Evolutionary conservation across 1,284 basidiomycete species (phyloP), one percentile per base, ranked within the genome.

Genomic region (Irpex lacteus): DNA sequence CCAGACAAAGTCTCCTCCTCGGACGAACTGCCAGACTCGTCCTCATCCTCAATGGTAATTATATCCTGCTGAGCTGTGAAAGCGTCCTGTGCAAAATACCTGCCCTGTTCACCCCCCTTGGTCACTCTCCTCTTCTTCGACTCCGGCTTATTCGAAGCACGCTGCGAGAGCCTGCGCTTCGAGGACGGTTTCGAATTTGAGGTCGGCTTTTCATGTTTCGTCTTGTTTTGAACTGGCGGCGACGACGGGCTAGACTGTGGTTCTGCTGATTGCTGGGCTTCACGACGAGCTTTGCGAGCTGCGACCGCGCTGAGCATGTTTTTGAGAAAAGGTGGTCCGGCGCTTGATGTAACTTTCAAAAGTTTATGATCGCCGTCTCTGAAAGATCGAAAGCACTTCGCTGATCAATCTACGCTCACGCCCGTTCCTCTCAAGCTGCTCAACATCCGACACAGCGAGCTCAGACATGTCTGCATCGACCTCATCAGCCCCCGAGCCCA

Each of bases 221-320:
- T 55, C 36, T 36, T 60, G 37, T 52, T 19, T 15, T 26, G 57
- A 40, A 44, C 47, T 36, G 26, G 19, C 26, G 26, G 11, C 11
- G 66, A 64, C 34, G 62, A 60, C 60, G 61, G 60, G 37, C 62
- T 59, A 7, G 61, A 26, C 7, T 68, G n/a, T 18, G 69, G 64
- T 36, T 70, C 54, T 65, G 59, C 52, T 57, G 64, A 54, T 59
- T 56, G 21, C 60, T 68, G 68, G 63, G 52, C 59, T 49, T 71
- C 65, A 66, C 74, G 70, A 65, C 68, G 82, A 76, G 83, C 84
- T 71, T 83, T 87, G 40, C 85, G 81, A 15, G 85, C 86, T 60
- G 85, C 85, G 58, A 88, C 75, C 26, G 86, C 86, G 69, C 85
- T 87, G 59, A 87, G 75, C 86, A 87, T 87, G 9, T 9, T 21